Percentiles rank a stretch among this genome's conserved stretches.
Evolutionary conservation across 2,329 filamentous ascomycete species (phyloP).

Genomic region (Trichoderma breve): DNA sequence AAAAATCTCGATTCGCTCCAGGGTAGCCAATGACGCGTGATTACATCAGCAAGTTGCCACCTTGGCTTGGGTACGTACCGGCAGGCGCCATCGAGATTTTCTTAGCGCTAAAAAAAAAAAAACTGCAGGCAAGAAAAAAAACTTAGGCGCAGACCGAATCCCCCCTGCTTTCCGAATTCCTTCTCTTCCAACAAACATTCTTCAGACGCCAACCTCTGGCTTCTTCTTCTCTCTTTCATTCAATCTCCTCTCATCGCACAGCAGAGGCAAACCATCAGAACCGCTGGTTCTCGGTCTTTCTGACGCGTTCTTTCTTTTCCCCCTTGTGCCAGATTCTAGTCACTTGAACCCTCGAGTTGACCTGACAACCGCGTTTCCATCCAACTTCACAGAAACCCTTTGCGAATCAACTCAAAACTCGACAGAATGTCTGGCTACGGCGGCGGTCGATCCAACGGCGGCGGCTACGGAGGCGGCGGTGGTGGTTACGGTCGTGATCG

Average conservation of each 20-base stretch:
- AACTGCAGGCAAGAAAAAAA: constrained; percentile 26
- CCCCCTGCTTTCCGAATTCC: constrained; percentile 15
- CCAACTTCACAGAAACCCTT: neutral
- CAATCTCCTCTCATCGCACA: constrained; percentile 21
- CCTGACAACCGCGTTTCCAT: constrained; percentile 14
- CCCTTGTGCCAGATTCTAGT: neutral
- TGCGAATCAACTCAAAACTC: constrained; percentile 16
- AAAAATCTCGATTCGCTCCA: neutral
- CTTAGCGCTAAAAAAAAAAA: constrained; percentile 26
- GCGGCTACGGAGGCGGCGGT: constrained; percentile 32
- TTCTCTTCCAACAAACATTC: constrained; percentile 18
- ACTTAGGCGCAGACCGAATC: constrained; percentile 20
- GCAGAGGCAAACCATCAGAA: constrained; percentile 12
- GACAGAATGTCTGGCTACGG: constrained; percentile 48
- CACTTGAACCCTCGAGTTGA: neutral
- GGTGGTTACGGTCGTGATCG: constrained; percentile 44
- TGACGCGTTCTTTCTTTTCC: constrained; percentile 15
- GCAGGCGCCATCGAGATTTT: constrained; percentile 19
- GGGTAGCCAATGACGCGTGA: constrained; percentile 11
- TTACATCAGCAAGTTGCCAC: constrained; percentile 16
- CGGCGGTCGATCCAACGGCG: constrained; percentile 34
- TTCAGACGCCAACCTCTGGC: neutral
- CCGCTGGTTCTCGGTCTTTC: neutral
- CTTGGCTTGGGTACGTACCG: constrained; percentile 15
- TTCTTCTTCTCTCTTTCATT: constrained; percentile 28